Evolutionary conservation across 2,329 filamentous ascomycete genomes (phyloP), one percentile per base, ranked within the genome.

Genomic region (Penicillium sp.): DNA sequence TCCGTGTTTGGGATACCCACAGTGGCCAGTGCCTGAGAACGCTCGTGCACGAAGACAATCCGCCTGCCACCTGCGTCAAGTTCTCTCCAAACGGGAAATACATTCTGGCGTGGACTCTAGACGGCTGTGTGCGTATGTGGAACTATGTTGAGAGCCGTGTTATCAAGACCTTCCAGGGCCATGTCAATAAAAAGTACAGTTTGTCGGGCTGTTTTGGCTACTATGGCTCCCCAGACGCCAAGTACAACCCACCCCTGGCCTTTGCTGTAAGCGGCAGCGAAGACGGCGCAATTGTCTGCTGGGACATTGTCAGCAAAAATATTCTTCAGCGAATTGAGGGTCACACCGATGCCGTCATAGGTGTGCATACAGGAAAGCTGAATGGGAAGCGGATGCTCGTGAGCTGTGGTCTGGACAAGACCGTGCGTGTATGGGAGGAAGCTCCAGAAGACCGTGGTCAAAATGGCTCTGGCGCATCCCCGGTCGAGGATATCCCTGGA

Each of bases 81-180:
- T 99, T 99, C 80, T 90, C 90, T 5, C 94, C 95, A 3, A 99
- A 99, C 73, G 94, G 95, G 19, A 93, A 91, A 65, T 97, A 91
- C 73, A 89, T 99, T 57, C 85, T 98, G 2, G 94, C 95, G 13
- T 97, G 91, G 77, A 97, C 92, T 65, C 84, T 97, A 66, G 95
- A 99, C 80, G 91, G 89, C 62, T 94, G 91, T 73, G 85, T 99
- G 51, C 88, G 95, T 2, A 81, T 99, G 25, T 99, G 95, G 95
- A 91, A 97, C 76, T 99, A 98, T 74, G 90, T 96, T 8, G 87
- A 92, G 40, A 94, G 94, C 7, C 87, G 88, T 30, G 95, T 95
- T 68, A 89, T 97, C 71, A 99, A 99, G 83, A 99, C 95, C 14
- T 99, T 98, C 77, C 93, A 97, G 75, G 95, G 95, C 0, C 95